phyloP scores from a whole-genome alignment of 2,329 filamentous ascomycete species.

The Colletotrichum melonis region DNA sequence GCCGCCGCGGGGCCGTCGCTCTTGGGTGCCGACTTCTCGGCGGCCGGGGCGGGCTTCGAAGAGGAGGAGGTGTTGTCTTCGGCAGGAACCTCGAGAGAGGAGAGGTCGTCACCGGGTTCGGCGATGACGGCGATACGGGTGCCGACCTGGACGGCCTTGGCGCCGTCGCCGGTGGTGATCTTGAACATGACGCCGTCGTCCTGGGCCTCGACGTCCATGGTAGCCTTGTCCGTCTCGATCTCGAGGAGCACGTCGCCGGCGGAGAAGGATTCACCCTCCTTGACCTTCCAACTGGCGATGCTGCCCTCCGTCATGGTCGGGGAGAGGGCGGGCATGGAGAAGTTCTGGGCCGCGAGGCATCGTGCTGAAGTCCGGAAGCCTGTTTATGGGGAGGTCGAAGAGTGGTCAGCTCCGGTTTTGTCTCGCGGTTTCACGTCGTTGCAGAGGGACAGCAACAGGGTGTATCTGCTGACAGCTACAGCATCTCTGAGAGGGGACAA shows the following conservation, averaged over 20 bases:
- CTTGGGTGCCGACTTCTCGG: constrained; percentile 41
- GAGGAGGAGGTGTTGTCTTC: constrained; percentile 66
- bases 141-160: constrained; percentile 83
- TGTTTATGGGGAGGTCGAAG: constrained; percentile 45
- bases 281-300: constrained; percentile 86
- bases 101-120: constrained; percentile 83
- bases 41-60: constrained; percentile 41
- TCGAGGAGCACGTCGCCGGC: constrained; percentile 90
- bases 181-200: constrained; percentile 89
- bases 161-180: constrained; percentile 79
- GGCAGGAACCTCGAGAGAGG: constrained; percentile 77
- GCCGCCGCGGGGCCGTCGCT: constrained; percentile 29
- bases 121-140: constrained; percentile 85
- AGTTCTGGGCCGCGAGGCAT: constrained; percentile 81
- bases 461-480: neutral
- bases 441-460: neutral
- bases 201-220: constrained; percentile 94
- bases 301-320: constrained; percentile 96
- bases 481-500: constrained; percentile 21
- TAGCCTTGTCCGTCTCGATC: constrained; percentile 94
- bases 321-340: constrained; percentile 91
- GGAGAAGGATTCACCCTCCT: constrained; percentile 85
- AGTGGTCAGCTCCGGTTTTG: constrained; percentile 17
- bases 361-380: constrained; percentile 73
- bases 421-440: neutral